Evolutionary conservation across 495 filamentous ascomycete genomes (phyloP).

Genomic region (Neurospora intermedia): DNA sequence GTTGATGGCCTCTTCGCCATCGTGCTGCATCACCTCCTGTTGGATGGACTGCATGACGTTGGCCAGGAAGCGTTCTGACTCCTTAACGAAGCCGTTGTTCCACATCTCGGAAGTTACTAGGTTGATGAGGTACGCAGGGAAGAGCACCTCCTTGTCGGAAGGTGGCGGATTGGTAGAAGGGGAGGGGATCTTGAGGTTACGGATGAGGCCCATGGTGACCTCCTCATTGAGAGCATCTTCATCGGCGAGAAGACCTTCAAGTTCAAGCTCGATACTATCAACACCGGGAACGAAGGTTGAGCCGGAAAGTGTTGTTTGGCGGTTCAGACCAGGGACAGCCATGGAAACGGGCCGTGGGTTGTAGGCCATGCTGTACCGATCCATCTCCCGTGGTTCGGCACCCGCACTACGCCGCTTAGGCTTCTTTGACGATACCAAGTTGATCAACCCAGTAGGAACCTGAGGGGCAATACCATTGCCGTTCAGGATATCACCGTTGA

Average conservation of each 20-base stretch:
- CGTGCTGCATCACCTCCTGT: conserved; percentile 97
- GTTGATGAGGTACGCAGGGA: conserved; percentile 98
- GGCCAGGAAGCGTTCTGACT: conserved; percentile 95
- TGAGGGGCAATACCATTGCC: conserved; percentile 39
- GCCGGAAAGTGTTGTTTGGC: conserved; percentile 54
- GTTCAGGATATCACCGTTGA: conserved; percentile 65
- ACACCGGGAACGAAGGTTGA: conserved; percentile 59
- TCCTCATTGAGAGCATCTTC: conserved; percentile 95
- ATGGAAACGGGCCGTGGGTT: conserved; percentile 94
- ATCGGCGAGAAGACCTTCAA: conserved; percentile 86
- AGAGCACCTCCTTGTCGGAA: conserved; percentile 95
- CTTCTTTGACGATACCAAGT: conserved; percentile 94
- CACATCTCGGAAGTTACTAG: conserved; percentile 99
- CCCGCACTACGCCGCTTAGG: conserved; percentile 91
- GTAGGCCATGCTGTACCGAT: conserved; percentile 82
- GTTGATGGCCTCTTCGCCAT: conserved; percentile 94
- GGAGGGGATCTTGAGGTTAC: conserved; percentile 87
- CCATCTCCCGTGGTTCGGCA: conserved; percentile 69
- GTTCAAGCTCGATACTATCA: conserved; percentile 85
- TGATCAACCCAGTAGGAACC: conserved; percentile 73
- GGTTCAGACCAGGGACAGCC: conserved; percentile 56
- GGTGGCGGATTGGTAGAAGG: conserved; percentile 75
- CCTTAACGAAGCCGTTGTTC: conserved; percentile 99
- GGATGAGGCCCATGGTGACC: conserved; percentile 88
- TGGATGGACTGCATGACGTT: conserved; percentile 99